These are phyloP conservation scores for Lepidium aucheri DNA, from an alignment of 345 rosid genomes.

Conservation along the genomic window DNA sequence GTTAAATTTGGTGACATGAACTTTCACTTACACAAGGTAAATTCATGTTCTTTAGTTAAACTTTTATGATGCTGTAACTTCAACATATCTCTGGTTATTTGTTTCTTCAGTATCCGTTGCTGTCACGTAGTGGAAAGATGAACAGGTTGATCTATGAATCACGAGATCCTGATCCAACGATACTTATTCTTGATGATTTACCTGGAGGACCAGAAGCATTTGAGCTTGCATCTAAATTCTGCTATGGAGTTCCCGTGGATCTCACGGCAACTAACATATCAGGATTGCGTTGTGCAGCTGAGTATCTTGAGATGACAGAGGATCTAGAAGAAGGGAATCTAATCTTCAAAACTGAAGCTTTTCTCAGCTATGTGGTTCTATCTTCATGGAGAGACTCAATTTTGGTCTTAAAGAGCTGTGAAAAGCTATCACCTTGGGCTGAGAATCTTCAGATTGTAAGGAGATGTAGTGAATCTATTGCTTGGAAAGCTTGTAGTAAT, in stretches of 20 bases:
- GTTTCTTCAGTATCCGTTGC: conserved; percentile 66
- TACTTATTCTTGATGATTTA: conserved; percentile 57
- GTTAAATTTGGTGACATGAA: conserved; percentile 65
- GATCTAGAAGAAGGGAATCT: conserved; percentile 97
- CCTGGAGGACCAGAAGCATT: conserved; percentile 90
- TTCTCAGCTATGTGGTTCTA: conserved; percentile 87
- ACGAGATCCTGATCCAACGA: conserved; percentile 47
- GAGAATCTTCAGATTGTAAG: conserved; percentile 95
- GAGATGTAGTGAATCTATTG: conserved; percentile 93
- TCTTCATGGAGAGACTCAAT: conserved; percentile 99
- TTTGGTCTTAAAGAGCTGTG: conserved; percentile 79
- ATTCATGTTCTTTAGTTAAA: neutral
- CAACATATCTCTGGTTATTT: neutral
- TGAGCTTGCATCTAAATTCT: conserved; percentile 90
- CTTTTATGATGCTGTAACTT: neutral
- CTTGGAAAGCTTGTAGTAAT: conserved; percentile 98
- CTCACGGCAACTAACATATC: conserved; percentile 89
- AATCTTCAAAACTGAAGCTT: conserved; percentile 95
- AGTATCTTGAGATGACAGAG: conserved; percentile 99
- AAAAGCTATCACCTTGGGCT: conserved; percentile 92
- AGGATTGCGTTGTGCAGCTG: conserved; percentile 83
- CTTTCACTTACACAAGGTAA: conserved; percentile 93
- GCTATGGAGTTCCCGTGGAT: conserved; percentile 90
- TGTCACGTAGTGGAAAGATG: conserved; percentile 90
- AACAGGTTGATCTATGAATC: conserved; percentile 81